Evolutionary conservation across 495 filamentous ascomycete species (phyloP), one percentile per base, ranked within the genome.

Genomic region (Cudoniella acicularis): DNA sequence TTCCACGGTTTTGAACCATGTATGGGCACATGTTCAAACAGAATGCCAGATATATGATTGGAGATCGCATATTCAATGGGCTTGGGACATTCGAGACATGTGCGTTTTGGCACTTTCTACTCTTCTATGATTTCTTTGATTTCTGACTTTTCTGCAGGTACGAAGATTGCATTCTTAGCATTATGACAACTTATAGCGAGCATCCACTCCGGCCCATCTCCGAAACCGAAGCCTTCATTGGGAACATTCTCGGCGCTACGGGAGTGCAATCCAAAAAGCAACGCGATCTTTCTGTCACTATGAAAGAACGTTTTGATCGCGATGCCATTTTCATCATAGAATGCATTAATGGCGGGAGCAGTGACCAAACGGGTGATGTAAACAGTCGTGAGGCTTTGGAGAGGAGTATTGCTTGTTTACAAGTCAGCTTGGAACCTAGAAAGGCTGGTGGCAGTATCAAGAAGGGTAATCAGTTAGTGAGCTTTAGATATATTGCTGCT

Each of bases 191-290:
- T 1, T 85, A 81, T 66, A 83, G 82, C 0, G 78, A 84, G 3
- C 77, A 86, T 26, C 81, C 82, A 0, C 68, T 66, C 42, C 75
- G 81, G 24, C 76, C 75, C 0, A 73, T 94, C 10, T 81, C 70
- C 2, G 91, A 96, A 66, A 67, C 87, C 10, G 91, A 96, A 72
- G 87, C 89, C 21, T 90, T 92, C 67, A 78, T 82, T 27, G 89
- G 90, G 22, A 80, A 75, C 42, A 87, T 95, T 51, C 71, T 92
- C 20, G 89, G 86, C 55, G 84, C 79, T 45, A 75, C 70, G 0
- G 83, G 84, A 22, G 69, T 70, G 3, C 83, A 84, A 59, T 83
- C 74, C n/a, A 77, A 73, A 51, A 75, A 82, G 0, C 84, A 90
- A 57, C 83, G 84, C 47, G 89, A 93, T 49, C 70, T 69, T 1